Evolutionary conservation across 371 early-diverging fungal species (phyloP), one percentile per base, ranked within the genome.

Genomic region (Syncephalis fuscata): DNA sequence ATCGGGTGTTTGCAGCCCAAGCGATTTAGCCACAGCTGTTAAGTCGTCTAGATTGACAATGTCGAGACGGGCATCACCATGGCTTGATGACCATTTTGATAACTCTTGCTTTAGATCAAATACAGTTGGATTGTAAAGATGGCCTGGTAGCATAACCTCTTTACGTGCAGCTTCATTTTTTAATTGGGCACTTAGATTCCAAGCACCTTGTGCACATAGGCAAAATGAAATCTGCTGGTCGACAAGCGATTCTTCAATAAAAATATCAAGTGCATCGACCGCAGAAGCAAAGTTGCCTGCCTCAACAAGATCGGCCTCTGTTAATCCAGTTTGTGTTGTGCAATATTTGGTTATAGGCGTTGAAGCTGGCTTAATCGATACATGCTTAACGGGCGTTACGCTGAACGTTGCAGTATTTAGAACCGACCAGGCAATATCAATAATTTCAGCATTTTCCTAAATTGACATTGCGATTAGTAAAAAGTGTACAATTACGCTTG

Each of bases 71-170:
- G 72, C 65, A 26, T 78, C 73, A 22, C 74, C 65, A 49, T 76
- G 77, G 46, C 73, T 71, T n/a, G 72, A 71, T 48, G 68, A 71
- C 73, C 72, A 75, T 20, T 70, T 74, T 48, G 71, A 71, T 26
- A 71, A 73, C 55, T 85, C 83, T 41, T 74, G 71, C 61, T 75
- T 80, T 26, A 78, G 64, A 54, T 85, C 86, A 58, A 81, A 85
- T 63, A 81, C 74, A 25, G 72, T 64, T 46, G 71, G 66, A 40
- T 67, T 68, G 11, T 65, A 59, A 19, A 80, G 62, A 44, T 78
- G 78, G 5, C 51, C 50, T 1, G 82, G 76, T 7, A 85, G 51
- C 5, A 63, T 58, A n/a, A 85, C 64, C 5, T 60, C 57, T 58
- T 85, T 85, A 48, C 78, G 78, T 24, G 70, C 59, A 14, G 80